A percentile compares a stretch with the other conserved stretches of the same genome.
phyloP scores from a whole-genome alignment of 164 flowering plant species.

The Sextonia rubra region DNA sequence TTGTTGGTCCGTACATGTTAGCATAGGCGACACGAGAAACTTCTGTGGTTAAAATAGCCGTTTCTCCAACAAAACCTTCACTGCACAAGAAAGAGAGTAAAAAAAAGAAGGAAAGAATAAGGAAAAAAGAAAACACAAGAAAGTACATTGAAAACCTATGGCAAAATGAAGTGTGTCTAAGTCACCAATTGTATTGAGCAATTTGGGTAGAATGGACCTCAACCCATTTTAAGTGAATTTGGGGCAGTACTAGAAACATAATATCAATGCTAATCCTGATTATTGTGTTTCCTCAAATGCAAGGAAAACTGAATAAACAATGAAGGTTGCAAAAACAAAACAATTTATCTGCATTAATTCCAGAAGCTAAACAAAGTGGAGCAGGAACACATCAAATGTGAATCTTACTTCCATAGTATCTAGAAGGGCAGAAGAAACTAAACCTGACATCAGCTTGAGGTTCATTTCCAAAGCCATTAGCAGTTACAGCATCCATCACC shows the following conservation, averaged over 20 bases:
- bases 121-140: neutral
- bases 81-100: slow-evolving; percentile 42
- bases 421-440: slow-evolving; percentile 7
- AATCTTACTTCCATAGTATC: neutral
- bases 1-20: slow-evolving; percentile 90
- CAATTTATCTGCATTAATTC: neutral
- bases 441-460: slow-evolving; percentile 65
- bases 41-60: slow-evolving; percentile 28
- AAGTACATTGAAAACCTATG: neutral
- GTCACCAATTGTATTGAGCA: too few species aligned
- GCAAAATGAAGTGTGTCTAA: too few species aligned
- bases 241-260: neutral
- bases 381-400: neutral
- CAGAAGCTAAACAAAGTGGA: slow-evolving; percentile 1
- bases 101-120: neutral
- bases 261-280: neutral
- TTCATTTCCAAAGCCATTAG: slow-evolving; percentile 35
- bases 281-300: neutral
- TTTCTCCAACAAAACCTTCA: slow-evolving; percentile 58
- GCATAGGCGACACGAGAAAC: slow-evolving; percentile 73
- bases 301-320: neutral
- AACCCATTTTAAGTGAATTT: neutral
- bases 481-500: slow-evolving; percentile 42
- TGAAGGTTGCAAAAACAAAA: neutral
- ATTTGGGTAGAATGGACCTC: neutral